These are phyloP conservation scores for Cenchrus purpureus DNA, from an alignment of 176 grass and related monocot species.

Conservation along the genomic window DNA sequence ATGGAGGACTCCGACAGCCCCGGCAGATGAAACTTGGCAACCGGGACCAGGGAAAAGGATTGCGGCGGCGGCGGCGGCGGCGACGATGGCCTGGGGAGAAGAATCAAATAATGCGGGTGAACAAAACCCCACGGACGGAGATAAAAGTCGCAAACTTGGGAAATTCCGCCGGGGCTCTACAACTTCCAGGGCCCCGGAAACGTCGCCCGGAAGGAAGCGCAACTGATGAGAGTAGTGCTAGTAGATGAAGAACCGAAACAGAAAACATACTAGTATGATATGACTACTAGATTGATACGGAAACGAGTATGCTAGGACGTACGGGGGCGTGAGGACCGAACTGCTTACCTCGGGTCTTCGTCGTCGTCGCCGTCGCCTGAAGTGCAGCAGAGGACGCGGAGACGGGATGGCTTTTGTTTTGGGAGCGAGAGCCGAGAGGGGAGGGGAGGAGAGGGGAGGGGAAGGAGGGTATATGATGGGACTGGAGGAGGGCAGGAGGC, in stretches of 20 bases:
- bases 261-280: neutral
- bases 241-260: neutral
- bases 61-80: constrained; percentile 6
- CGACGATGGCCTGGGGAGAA: neutral
- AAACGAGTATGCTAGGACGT: neutral
- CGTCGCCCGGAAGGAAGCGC: neutral
- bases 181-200: neutral
- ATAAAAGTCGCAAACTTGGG: neutral
- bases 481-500: neutral
- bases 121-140: neutral
- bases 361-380: no score
- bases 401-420: neutral
- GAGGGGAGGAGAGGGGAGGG: no score
- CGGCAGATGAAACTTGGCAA: neutral
- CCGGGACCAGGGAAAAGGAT: neutral
- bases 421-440: neutral
- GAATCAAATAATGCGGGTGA: constrained; percentile 20
- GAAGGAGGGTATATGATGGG: neutral
- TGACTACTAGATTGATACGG: neutral
- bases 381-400: neutral
- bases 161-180: neutral
- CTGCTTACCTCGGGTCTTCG: neutral
- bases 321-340: neutral
- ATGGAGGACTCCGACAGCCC: neutral
- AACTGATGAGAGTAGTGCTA: no score